Evolutionary conservation across 345 rosid species (phyloP).

Genomic region (Citrus cavaleriei): DNA sequence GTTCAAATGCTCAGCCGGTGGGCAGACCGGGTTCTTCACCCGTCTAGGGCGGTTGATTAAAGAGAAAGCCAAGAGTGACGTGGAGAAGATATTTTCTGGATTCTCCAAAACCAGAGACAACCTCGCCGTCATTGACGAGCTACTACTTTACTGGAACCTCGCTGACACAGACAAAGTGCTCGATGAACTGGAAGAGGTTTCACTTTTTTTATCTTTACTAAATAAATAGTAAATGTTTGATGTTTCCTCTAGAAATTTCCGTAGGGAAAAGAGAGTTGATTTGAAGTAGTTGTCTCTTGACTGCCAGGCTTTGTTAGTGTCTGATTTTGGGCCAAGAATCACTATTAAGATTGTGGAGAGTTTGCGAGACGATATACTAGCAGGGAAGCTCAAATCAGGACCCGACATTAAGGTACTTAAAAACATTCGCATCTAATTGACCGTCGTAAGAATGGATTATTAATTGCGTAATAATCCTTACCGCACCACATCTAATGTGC

Average conservation of each 20-base stretch:
- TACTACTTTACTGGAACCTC: conserved; percentile 91
- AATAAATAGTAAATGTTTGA: background rate
- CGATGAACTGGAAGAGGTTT: conserved; percentile 93
- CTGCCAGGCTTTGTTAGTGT: conserved; percentile 69
- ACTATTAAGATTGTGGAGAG: conserved; percentile 86
- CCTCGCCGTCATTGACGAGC: conserved; percentile 89
- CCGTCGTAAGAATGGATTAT: too few species aligned
- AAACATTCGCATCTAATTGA: background rate
- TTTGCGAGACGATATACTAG: conserved; percentile 69
- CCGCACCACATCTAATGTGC: too few species aligned
- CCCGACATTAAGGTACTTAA: conserved; percentile 72
- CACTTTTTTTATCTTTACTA: too few species aligned
- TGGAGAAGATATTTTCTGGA: conserved; percentile 84
- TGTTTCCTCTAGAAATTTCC: background rate
- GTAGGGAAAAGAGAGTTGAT: background rate
- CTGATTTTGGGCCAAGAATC: conserved; percentile 94
- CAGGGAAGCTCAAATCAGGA: conserved; percentile 89
- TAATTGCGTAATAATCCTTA: too few species aligned
- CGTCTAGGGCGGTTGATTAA: conserved; percentile 82
- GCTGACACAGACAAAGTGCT: conserved; percentile 88
- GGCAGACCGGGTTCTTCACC: conserved; percentile 83
- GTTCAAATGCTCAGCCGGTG: conserved; percentile 57
- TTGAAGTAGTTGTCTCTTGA: background rate
- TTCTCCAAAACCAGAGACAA: conserved; percentile 92
- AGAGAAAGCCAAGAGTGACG: conserved; percentile 92